A percentile compares a stretch with the other conserved stretches of the same genome.
Evolutionary conservation across 371 early-diverging fungal species (phyloP).

Genomic region (Encephalitozoon cuniculi): DNA sequence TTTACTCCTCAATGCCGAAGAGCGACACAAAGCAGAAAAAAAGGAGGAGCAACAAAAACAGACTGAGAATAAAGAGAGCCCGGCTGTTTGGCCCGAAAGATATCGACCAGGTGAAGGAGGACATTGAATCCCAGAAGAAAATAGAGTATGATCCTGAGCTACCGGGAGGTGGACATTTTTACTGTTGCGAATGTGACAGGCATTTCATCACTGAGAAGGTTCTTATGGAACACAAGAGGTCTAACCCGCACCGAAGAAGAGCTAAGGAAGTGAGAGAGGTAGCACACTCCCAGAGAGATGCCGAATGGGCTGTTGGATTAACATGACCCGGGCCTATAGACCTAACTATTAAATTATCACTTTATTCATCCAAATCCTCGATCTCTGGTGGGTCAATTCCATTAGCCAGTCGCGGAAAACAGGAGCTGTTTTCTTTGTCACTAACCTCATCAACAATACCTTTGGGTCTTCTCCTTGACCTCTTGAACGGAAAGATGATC

Average conservation of each 20-base stretch:
- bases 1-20: neutral
- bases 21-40: neutral
- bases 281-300: conserved; percentile 18
- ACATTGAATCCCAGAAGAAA: neutral
- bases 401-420: neutral
- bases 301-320: conserved; percentile 19
- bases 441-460: neutral
- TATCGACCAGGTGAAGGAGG: neutral
- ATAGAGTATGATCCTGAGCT: conserved; percentile 10
- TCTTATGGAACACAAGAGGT: conserved; percentile 4
- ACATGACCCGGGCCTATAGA: neutral
- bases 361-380: neutral
- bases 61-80: neutral
- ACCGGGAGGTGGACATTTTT: conserved; percentile 15
- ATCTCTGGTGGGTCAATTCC: neutral
- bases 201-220: conserved; percentile 32
- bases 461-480: neutral
- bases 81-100: neutral
- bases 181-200: conserved; percentile 41
- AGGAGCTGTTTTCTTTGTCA: neutral
- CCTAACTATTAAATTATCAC: neutral
- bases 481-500: conserved; percentile 20
- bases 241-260: conserved; percentile 26
- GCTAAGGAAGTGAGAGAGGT: conserved; percentile 7
- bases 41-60: neutral